Percentiles rank a stretch among this genome's conserved stretches.
These are phyloP conservation scores for Coprinopsis cinerea DNA, from an alignment of 768 basidiomycete species.

Conservation along the genomic window DNA sequence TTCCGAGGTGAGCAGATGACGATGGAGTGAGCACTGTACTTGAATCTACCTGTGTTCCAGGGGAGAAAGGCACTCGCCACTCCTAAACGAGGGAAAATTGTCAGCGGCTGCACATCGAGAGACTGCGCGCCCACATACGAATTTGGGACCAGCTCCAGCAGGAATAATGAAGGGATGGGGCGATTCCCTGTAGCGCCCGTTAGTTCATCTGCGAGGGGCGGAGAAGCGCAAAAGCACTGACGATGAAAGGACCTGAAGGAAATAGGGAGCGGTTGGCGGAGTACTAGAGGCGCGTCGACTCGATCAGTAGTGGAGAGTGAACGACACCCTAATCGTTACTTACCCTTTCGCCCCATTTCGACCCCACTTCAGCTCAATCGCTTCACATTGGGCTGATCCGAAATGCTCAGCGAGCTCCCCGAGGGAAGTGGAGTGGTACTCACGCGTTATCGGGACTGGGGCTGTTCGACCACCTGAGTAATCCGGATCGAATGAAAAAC, in stretches of 20 bases:
- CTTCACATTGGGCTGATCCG: constrained; percentile 31
- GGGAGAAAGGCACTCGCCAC: constrained; percentile 44
- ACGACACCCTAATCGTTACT: too few species aligned
- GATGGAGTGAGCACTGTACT: too few species aligned
- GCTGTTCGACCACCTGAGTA: constrained; percentile 21
- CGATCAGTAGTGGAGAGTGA: too few species aligned
- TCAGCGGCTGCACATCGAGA: neutral
- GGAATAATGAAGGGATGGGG: constrained; percentile 37
- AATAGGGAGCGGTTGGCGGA: constrained; percentile 44
- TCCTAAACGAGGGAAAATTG: constrained; percentile 25
- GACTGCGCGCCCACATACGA: constrained; percentile 26
- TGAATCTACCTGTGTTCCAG: constrained; percentile 32
- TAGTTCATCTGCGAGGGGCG: neutral
- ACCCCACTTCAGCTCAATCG: constrained; percentile 31
- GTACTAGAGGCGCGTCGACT: constrained; percentile 25
- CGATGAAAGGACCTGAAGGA: constrained; percentile 45
- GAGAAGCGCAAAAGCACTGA: constrained; percentile 19
- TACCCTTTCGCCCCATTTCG: constrained; percentile 25
- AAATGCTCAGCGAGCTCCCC: neutral
- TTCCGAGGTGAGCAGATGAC: constrained; percentile 1
- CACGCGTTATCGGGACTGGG: constrained; percentile 29
- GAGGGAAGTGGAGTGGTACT: neutral
- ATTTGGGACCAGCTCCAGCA: constrained; percentile 29
- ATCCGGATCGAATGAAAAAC: constrained; percentile 34
- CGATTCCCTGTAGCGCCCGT: constrained; percentile 26